Conservation (phyloP, 208 protist species). For the Leishmania braziliensis region DNA sequence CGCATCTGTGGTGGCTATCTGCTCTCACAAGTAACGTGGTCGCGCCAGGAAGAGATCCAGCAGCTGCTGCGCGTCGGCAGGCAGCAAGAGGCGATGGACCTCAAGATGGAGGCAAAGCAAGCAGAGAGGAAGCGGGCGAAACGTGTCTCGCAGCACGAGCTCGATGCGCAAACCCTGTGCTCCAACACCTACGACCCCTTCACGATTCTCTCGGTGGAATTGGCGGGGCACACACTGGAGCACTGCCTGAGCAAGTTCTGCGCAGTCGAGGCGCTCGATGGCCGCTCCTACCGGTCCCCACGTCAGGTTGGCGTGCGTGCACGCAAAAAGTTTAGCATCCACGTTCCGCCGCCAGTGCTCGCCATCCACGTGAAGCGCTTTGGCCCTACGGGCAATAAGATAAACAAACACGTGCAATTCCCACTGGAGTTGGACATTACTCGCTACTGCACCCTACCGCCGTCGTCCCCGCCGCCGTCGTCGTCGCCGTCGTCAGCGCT, state of each 20-base stretch:
- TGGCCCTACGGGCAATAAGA: constrained; percentile 59
- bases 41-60: constrained; percentile 76
- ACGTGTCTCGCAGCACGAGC: constrained; percentile 11
- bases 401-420: constrained; percentile 68
- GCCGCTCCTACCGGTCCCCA: constrained; percentile 75
- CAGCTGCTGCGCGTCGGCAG: constrained; percentile 66
- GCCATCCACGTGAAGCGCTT: constrained; percentile 93
- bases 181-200: constrained; percentile 91
- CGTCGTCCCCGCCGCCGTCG: background rate
- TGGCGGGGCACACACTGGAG: constrained; percentile 67
- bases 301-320: constrained; percentile 78
- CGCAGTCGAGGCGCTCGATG: constrained; percentile 68
- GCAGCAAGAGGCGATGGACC: constrained; percentile 72
- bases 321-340: constrained; percentile 80
- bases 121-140: background rate
- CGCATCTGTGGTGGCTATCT: constrained; percentile 87
- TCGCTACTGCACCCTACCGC: constrained; percentile 52
- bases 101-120: constrained; percentile 57
- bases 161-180: constrained; percentile 35
- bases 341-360: constrained; percentile 80
- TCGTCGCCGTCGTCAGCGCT: too few relatives aligned
- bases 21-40: constrained; percentile 86
- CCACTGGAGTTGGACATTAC: constrained; percentile 64
- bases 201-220: constrained; percentile 77
- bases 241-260: constrained; percentile 85